phyloP scores from a whole-genome alignment of 306 rosid genomes.

The Cicer chorassanicum region DNA sequence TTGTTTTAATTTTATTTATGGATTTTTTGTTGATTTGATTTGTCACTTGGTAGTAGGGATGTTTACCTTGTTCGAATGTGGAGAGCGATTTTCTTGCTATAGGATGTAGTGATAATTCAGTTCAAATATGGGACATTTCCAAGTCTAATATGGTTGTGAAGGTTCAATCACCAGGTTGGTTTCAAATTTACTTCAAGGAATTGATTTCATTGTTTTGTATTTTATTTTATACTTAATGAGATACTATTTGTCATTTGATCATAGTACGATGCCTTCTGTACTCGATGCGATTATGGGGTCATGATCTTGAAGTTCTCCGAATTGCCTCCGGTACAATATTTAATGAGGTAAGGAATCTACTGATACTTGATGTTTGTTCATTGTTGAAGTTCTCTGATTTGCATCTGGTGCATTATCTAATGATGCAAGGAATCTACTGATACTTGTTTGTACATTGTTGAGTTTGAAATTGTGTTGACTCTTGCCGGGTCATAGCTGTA shows the following conservation, averaged over 20 bases:
- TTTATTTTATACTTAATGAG: conserved; percentile 19
- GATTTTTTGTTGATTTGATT: conserved; percentile 1
- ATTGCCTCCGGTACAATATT: conserved; percentile 92
- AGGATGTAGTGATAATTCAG: conserved; percentile 89
- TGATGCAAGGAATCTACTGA: conserved; percentile 60
- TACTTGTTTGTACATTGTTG: conserved; percentile 24
- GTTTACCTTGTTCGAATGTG: conserved; percentile 47
- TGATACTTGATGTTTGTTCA: conserved; percentile 29
- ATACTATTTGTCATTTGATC: conserved; percentile 30
- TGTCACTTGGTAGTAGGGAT: conserved; percentile 49
- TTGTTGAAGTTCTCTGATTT: conserved; percentile 56
- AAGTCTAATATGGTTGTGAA: conserved; percentile 58
- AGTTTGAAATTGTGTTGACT: neutral
- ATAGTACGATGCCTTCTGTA: conserved; percentile 84
- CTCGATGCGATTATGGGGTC: conserved; percentile 97
- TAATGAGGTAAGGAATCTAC: conserved; percentile 70
- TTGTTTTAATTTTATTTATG: conserved; percentile 26
- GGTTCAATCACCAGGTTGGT: conserved; percentile 88
- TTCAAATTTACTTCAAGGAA: conserved; percentile 27
- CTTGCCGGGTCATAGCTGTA: neutral
- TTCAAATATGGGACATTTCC: conserved; percentile 76
- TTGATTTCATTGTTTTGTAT: conserved; percentile 6
- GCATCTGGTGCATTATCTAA: conserved; percentile 94
- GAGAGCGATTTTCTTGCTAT: conserved; percentile 60
- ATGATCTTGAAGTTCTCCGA: conserved; percentile 70